These are phyloP conservation scores for Diaporthe ampelina DNA, from an alignment of 2,329 filamentous ascomycete genomes.

Conservation along the genomic window DNA sequence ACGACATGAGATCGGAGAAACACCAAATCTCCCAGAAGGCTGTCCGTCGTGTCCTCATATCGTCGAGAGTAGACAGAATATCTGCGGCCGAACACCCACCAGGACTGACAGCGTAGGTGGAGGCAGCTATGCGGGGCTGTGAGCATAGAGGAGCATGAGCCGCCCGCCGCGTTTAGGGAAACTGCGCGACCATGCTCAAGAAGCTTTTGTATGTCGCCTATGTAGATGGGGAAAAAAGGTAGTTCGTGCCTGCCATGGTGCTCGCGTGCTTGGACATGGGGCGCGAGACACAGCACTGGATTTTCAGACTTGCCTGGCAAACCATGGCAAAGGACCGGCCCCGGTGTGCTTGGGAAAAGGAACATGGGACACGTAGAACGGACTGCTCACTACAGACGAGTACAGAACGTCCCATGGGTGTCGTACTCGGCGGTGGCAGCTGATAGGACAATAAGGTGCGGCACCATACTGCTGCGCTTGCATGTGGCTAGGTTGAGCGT, in stretches of 20 bases:
- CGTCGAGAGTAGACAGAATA: background rate
- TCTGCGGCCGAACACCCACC: background rate
- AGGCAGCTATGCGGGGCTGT: background rate
- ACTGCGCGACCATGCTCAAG: constrained; percentile 2
- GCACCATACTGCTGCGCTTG: constrained; percentile 8
- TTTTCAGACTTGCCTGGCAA: background rate
- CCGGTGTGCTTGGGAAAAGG: background rate
- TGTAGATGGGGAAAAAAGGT: background rate
- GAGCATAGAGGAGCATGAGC: background rate
- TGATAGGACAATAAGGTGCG: constrained; percentile 15
- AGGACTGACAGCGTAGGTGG: background rate
- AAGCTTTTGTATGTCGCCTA: too few species aligned
- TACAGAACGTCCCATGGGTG: background rate
- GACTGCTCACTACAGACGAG: background rate
- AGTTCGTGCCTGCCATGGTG: background rate
- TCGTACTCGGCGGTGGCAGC: background rate
- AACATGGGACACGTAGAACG: background rate
- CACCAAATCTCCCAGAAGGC: background rate
- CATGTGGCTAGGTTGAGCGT: constrained; percentile 5
- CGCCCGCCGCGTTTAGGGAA: background rate
- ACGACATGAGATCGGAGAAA: background rate
- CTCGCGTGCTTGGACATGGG: background rate
- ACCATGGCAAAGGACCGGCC: background rate
- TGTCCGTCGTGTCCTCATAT: background rate
- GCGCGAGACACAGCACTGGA: background rate